Evolutionary conservation across 768 basidiomycete genomes (phyloP).

Genomic region (Russula olivacea): DNA sequence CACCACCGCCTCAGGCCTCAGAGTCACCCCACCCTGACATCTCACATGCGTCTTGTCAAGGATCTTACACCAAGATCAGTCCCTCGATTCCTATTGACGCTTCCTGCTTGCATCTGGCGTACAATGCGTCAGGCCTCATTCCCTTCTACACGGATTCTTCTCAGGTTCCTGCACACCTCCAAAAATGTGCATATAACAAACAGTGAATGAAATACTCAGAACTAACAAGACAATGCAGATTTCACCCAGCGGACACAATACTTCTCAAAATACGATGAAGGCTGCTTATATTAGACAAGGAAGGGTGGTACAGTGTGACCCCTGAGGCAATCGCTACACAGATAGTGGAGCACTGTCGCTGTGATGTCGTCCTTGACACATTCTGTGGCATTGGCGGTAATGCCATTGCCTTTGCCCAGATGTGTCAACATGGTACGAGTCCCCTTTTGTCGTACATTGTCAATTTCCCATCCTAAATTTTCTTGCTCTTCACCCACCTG

Average conservation of each 20-base stretch:
- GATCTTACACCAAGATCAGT: no score
- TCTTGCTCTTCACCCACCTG: background rate
- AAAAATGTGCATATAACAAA: constrained; percentile 62
- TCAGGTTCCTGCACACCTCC: constrained; percentile 70
- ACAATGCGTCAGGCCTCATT: constrained; percentile 67
- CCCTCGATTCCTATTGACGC: no score
- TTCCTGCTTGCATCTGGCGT: no score
- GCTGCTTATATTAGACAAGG: constrained; percentile 85
- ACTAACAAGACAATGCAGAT: constrained; percentile 43
- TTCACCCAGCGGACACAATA: constrained; percentile 78
- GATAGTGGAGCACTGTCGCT: constrained; percentile 89
- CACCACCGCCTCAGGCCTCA: no score
- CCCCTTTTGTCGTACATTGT: background rate
- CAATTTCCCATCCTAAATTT: background rate
- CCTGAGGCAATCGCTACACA: constrained; percentile 89
- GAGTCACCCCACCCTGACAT: no score
- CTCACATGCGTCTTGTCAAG: no score
- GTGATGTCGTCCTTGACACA: constrained; percentile 79
- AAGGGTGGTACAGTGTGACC: constrained; percentile 98
- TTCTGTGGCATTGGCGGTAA: constrained; percentile 99
- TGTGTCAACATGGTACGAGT: constrained; percentile 82
- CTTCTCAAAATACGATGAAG: constrained; percentile 73
- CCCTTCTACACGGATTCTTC: constrained; percentile 56
- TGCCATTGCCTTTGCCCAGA: constrained; percentile 93
- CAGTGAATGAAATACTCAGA: background rate